These are phyloP conservation scores for Suillus americanus DNA, from an alignment of 768 basidiomycete genomes.

Conservation along the genomic window DNA sequence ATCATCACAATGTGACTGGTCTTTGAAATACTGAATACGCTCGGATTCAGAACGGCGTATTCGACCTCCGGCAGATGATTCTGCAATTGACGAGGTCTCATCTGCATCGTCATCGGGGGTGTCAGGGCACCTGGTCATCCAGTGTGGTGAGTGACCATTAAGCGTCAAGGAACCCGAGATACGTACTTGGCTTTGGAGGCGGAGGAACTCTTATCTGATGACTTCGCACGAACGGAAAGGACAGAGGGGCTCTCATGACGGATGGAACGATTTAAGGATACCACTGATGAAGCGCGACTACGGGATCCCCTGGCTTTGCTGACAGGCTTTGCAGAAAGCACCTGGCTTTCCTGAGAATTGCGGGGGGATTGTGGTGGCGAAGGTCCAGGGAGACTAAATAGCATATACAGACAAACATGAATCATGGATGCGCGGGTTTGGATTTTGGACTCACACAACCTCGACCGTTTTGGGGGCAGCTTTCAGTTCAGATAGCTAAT, in stretches of 20 bases:
- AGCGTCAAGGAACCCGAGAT: background rate
- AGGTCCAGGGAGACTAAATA: slow-evolving; percentile 25
- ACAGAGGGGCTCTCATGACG: slow-evolving; percentile 7
- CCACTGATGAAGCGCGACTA: slow-evolving; percentile 18
- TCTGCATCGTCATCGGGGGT: slow-evolving; percentile 28
- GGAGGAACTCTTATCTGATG: background rate
- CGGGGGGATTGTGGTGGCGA: slow-evolving; percentile 19
- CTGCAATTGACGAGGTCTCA: slow-evolving; percentile 53
- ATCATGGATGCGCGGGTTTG: background rate
- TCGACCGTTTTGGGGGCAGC: slow-evolving; percentile 30
- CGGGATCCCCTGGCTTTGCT: slow-evolving; percentile 18
- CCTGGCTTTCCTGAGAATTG: slow-evolving; percentile 12
- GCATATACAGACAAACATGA: background rate
- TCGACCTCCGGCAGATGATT: slow-evolving; percentile 44
- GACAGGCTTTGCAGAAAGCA: slow-evolving; percentile 19
- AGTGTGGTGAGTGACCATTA: background rate
- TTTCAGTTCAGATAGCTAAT: slow-evolving; percentile 3
- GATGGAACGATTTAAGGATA: background rate
- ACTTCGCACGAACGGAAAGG: slow-evolving; percentile 5
- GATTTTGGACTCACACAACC: slow-evolving; percentile 27
- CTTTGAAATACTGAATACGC: slow-evolving; percentile 62
- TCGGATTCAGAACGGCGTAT: slow-evolving; percentile 61
- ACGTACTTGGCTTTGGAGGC: background rate
- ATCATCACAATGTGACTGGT: slow-evolving; percentile 56
- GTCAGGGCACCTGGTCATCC: slow-evolving; percentile 3